A percentile compares a stretch with the other conserved stretches of the same genome.
Conservation (phyloP, 768 basidiomycete genomes). For the Serendipita sp. region DNA sequence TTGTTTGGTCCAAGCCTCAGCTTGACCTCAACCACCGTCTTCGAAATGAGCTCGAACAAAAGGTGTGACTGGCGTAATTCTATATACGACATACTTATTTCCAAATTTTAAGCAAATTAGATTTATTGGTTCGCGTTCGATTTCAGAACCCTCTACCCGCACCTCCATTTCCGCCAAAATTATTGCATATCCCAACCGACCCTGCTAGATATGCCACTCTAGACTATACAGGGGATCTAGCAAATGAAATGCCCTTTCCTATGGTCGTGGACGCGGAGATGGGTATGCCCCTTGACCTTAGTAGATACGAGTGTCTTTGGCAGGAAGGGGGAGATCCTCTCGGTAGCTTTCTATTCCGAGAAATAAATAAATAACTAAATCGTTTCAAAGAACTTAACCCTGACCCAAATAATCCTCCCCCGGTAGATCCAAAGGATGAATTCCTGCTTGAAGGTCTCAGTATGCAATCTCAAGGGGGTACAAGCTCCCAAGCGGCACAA, state of each 20-base stretch:
- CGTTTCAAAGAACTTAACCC: conserved; percentile 32
- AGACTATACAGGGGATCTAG: conserved; percentile 66
- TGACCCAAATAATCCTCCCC: conserved; percentile 37
- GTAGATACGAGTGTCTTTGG: conserved; percentile 70
- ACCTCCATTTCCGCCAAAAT: conserved; percentile 92
- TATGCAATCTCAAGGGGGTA: conserved; percentile 11
- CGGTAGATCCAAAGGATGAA: conserved; percentile 57
- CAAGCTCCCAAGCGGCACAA: conserved; percentile 31
- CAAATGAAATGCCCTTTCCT: conserved; percentile 67
- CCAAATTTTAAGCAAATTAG: conserved; percentile 40
- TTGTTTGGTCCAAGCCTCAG: background rate
- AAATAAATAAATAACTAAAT: conserved; percentile 5
- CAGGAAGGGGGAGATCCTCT: conserved; percentile 58
- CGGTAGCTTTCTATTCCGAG: conserved; percentile 24
- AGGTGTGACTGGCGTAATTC: background rate
- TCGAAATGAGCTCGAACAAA: background rate
- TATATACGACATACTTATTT: background rate
- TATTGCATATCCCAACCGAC: conserved; percentile 82
- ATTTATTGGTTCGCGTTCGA: conserved; percentile 82
- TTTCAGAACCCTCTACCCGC: conserved; percentile 89
- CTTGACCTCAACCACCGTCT: background rate
- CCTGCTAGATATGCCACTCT: conserved; percentile 75
- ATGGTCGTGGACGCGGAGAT: conserved; percentile 96
- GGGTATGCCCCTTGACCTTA: conserved; percentile 89
- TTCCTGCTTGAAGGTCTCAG: conserved; percentile 52